A percentile compares a stretch with the other conserved stretches of the same genome.
phyloP scores from a whole-genome alignment of 495 filamentous ascomycete genomes.

The Emericellopsis terricola region DNA sequence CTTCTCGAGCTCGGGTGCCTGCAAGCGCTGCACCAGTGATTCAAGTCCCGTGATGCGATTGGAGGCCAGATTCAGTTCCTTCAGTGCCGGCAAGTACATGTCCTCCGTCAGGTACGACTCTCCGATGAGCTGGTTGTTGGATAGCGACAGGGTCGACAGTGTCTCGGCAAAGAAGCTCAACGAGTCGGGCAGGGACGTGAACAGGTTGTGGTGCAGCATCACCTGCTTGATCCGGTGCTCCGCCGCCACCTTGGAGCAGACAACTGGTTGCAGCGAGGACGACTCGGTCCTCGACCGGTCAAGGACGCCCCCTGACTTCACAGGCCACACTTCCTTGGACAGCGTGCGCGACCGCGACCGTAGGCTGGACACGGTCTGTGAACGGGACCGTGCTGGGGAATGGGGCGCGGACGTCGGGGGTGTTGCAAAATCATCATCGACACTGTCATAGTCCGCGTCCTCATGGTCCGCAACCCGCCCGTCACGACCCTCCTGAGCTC shows the following conservation, averaged over 20 bases:
- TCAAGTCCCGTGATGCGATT: slow-evolving; percentile 50
- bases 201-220: slow-evolving; percentile 57
- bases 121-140: slow-evolving; percentile 55
- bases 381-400: slow-evolving; percentile 22
- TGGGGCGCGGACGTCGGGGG: slow-evolving; percentile 29
- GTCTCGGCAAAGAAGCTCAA: slow-evolving; percentile 47
- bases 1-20: slow-evolving; percentile 51
- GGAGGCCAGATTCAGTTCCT: slow-evolving; percentile 51
- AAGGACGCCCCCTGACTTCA: slow-evolving; percentile 53
- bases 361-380: slow-evolving; percentile 17
- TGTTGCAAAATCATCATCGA: slow-evolving; percentile 49
- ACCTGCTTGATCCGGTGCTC: slow-evolving; percentile 32
- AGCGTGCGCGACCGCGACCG: slow-evolving; percentile 16
- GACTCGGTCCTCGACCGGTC: slow-evolving; percentile 52
- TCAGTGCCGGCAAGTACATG: slow-evolving; percentile 53
- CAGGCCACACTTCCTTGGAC: slow-evolving; percentile 32
- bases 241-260: slow-evolving; percentile 28
- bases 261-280: slow-evolving; percentile 31
- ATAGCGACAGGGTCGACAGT: slow-evolving; percentile 58
- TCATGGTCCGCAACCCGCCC: slow-evolving; percentile 2
- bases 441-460: slow-evolving; percentile 21
- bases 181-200: slow-evolving; percentile 49
- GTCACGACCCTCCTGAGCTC: too few relatives aligned
- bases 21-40: slow-evolving; percentile 41
- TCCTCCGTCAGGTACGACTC: slow-evolving; percentile 36